Evolutionary conservation across 2,329 filamentous ascomycete genomes (phyloP), one percentile per base, ranked within the genome.

Genomic region (Teratosphaeria epicoccoides): DNA sequence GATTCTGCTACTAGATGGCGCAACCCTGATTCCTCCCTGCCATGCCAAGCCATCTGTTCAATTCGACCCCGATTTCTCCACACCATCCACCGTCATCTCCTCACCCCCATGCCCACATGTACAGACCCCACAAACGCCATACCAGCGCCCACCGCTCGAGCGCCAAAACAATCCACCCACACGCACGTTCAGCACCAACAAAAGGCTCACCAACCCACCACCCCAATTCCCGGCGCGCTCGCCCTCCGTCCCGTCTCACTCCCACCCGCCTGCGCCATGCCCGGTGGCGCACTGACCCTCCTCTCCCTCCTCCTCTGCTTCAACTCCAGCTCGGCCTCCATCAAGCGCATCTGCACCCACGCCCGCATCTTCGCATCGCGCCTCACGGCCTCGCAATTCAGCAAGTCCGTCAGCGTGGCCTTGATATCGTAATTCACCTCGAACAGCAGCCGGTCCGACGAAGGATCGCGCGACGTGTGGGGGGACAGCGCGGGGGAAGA

Each of bases 391-490:
- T 76, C 73, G 46, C 74, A 77, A 56, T 79, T 79, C 50, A 80
- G 64, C 1, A 80, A 66, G 52, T 77, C 75, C 10, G 76, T 79
- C 46, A 80, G 68, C 9, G 74, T 77, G 20, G 68, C 70, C 58
- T 79, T 78, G 63, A 78, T 77, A 56, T 76, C 72, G 48, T 74
- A 68, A 56, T 76, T 78, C 62, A 77, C 70, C 43, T 74, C 65
- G 53, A 68, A 70, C n/a, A 77, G 63, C 26, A 54, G 71, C 71
- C 62, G 70, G 63, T 61, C 55, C n/a, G n/a, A n/a, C n/a, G n/a
- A n/a, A n/a, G n/a, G n/a, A 46, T 56, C 55, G 14, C 52, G 37
- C 17, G 53, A 50, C 11, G 29, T 43, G 10, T 47, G 14, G 9
- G 52, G 48, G 10, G 33, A 40, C 49, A 52, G 46, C 46, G 4